These are phyloP conservation scores for Dictyostelium purpureum DNA, from an alignment of 78 protist species.

Conservation along the genomic window DNA sequence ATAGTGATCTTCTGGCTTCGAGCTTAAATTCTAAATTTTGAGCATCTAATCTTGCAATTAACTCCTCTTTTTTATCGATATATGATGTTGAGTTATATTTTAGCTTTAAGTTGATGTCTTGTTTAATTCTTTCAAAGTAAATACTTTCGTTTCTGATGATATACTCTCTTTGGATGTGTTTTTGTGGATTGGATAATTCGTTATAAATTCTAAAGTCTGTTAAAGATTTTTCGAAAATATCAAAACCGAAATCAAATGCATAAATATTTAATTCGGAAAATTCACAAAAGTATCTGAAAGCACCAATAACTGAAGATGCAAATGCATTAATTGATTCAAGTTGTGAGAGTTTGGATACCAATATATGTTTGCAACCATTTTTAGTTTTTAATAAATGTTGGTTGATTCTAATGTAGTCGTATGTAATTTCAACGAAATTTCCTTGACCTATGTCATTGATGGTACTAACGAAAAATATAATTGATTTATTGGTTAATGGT, in stretches of 20 bases:
- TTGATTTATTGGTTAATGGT: background rate
- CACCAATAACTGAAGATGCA: conserved; percentile 35
- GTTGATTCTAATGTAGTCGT: background rate
- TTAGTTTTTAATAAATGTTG: background rate
- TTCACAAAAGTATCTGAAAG: background rate
- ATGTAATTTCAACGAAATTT: conserved; percentile 4
- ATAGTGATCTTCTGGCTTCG: background rate
- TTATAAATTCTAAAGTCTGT: background rate
- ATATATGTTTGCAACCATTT: background rate
- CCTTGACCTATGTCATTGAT: conserved; percentile 6
- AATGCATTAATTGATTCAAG: background rate
- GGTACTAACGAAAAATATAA: background rate
- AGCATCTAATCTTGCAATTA: background rate
- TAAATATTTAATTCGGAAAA: background rate
- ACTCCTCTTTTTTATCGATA: background rate
- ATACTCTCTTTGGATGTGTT: background rate
- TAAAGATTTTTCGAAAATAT: background rate
- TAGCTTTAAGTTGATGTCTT: background rate
- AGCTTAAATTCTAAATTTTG: background rate
- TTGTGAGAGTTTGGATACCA: background rate
- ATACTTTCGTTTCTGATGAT: background rate
- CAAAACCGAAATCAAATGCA: conserved; percentile 2
- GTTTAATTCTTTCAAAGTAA: background rate
- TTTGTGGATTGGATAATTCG: background rate
- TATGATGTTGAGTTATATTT: background rate